Base-by-base conservation (phyloP, 148 eudicot species). In the Drosera capensis region DNA sequence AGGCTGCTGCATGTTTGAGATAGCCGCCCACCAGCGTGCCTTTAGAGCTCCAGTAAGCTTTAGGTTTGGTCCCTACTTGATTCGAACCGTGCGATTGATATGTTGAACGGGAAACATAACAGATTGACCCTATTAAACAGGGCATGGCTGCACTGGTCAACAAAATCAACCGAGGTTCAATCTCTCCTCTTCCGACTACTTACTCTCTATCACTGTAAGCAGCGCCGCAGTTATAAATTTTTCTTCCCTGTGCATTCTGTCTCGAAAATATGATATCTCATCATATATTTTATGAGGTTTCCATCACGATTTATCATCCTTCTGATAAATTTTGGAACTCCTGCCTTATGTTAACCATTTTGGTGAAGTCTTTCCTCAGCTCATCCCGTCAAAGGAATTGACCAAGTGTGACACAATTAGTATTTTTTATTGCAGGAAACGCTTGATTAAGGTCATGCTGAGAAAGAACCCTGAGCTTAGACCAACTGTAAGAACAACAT, bases 1-100 rank as follows among this genome's bases (percentile, higher is more conserved):
- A 87, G 97, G 97, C 43, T 88, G 97, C 55, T 80, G 95, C 43
- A 77, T 84, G 79, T 88, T 88, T 65, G 97, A 88, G 74, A 88
- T 88, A 43, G 94, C 94, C 42, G 86, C 97, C 20, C 93, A 88
- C 56, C 97, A 88, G 57, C 79, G 77, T 30, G 70, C 97, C 55
- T 88, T 80, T 57, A 65, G 74, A 63, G 97, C 97, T 55, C 69
- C 92, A 12, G 97, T 88, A 70, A 75, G 82, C 59, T 22, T 0
- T 20, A 42, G 36, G 20, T 46, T 16, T 5, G 20, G 22, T 15
- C 20, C 3, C 24, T 42, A 1, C 23, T 29, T 19, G 30, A 45
- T 45, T 14, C 44, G 20, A 18, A 46, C 25, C 3, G 25, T 36
- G 38, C 13, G n/a, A 13, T 34, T 34, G 31, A 28, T 34, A 34